Percentiles rank a stretch among this genome's conserved stretches.
phyloP scores from a whole-genome alignment of 148 eudicot species.

The Beta vulgaris region DNA sequence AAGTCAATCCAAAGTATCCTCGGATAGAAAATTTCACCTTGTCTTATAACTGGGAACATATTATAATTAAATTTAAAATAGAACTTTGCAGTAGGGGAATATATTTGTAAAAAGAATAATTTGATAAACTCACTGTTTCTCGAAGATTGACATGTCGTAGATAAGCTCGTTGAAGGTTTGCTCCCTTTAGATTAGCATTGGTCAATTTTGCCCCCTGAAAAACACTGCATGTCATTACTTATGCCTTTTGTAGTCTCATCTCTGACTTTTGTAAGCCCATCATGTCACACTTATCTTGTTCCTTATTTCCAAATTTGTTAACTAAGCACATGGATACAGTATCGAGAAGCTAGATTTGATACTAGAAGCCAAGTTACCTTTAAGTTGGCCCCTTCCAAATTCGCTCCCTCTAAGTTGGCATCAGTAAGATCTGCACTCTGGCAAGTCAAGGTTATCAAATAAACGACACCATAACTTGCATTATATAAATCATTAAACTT shows the following conservation, averaged over 20 bases:
- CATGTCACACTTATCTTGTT: neutral
- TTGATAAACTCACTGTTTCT: conserved; percentile 62
- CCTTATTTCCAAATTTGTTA: neutral
- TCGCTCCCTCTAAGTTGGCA: conserved; percentile 93
- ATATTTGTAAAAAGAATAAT: neutral
- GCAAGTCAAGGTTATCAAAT: conserved; percentile 4
- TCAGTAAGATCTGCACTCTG: conserved; percentile 93
- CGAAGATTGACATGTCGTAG: conserved; percentile 86
- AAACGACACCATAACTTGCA: neutral
- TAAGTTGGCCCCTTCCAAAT: conserved; percentile 91
- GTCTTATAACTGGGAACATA: neutral
- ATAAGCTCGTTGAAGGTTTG: conserved; percentile 95
- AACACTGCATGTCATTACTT: neutral
- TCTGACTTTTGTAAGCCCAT: neutral
- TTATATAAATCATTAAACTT: neutral
- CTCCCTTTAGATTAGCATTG: conserved; percentile 81
- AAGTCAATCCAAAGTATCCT: neutral
- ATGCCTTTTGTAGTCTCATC: neutral
- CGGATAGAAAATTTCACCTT: neutral
- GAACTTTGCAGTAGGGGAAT: neutral
- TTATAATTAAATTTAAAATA: neutral
- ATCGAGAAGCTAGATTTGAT: neutral
- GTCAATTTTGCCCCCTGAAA: conserved; percentile 79
- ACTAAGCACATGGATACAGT: neutral
- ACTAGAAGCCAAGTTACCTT: conserved; percentile 50